Percentiles rank a stretch among this genome's conserved stretches.
Conservation (phyloP, 768 basidiomycete species). For the Albatrellus ellisii region DNA sequence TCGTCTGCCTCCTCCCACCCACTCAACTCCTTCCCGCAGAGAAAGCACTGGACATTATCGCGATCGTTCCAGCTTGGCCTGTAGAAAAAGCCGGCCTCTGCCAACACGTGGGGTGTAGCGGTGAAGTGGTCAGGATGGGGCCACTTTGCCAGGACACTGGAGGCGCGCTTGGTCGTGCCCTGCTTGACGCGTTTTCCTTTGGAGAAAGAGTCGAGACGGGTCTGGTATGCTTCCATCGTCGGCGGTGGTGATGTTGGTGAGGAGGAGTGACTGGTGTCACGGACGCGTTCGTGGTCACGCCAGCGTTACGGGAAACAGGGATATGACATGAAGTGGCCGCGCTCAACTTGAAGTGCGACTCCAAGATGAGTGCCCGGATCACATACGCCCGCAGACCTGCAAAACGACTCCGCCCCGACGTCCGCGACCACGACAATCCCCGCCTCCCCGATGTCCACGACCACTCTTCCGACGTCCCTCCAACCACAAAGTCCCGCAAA, state of each 20-base stretch:
- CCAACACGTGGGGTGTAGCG: constrained; percentile 63
- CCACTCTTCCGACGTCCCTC: background rate
- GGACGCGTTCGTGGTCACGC: constrained; percentile 5
- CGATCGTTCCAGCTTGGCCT: constrained; percentile 50
- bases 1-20: constrained; percentile 83
- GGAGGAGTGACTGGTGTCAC: constrained; percentile 1
- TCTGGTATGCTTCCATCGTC: constrained; percentile 9
- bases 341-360: background rate
- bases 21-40: constrained; percentile 69
- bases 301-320: background rate
- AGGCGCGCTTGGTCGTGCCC: constrained; percentile 28
- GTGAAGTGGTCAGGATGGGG: constrained; percentile 52
- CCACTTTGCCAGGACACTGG: constrained; percentile 63
- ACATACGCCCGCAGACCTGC: constrained; percentile 4
- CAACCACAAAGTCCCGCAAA: constrained; percentile 19
- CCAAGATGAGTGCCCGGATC: constrained; percentile 5
- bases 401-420: constrained; percentile 1
- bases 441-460: constrained; percentile 3
- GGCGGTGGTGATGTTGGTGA: background rate
- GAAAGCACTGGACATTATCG: constrained; percentile 74
- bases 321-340: background rate
- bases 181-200: constrained; percentile 50
- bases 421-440: constrained; percentile 1
- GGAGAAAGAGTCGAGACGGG: constrained; percentile 53
- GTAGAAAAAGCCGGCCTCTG: constrained; percentile 87